Base-by-base conservation (phyloP, 805 yeast species). In the Yarrowia osloensis region DNA sequence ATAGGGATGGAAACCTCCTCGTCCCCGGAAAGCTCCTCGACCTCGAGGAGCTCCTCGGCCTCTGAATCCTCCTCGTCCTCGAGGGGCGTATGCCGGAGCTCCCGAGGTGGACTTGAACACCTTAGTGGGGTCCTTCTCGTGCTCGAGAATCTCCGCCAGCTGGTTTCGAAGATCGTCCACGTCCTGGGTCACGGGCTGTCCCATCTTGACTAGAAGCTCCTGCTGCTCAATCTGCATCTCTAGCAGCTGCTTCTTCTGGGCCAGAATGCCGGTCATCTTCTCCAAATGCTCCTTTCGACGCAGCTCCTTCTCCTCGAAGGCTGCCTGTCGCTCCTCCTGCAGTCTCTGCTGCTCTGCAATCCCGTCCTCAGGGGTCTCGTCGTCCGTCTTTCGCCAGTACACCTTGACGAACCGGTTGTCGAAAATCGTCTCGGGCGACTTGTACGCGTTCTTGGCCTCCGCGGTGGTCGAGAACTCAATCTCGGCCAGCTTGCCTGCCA, bases 341-440 rank as follows among this genome's bases (percentile, higher is more conserved):
- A 74, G 70, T 31, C 73, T 71, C 31, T 73, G 74, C 65, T 80
- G 75, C 12, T 74, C 77, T 42, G 81, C 83, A n/a, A 79, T 44
- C 66, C 81, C 81, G 29, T 79, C 61, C 55, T 70, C 71, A 2
- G 75, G 74, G 65, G 68, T 70, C 24, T 40, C 69, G 31, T 68
- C 70, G 24, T 67, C 57, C 13, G 40, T 68, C 50, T 69, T 70
- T 26, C 77, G 77, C 80, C 81, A 83, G 72, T 73, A 81, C 44
- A 82, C 78, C 71, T 82, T 82, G 69, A 83, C 78, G 68, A 82
- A 82, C 63, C 86, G 78, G 75, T 83, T 83, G 65, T 78, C 79
- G 69, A 82, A 82, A 17, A 83, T 78, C 6, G 85, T 81, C 3
- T 73, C 76, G 0, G 85, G 82, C 31, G 77, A 75, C 6, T 71